Percentiles rank a stretch among this genome's conserved stretches.
phyloP scores from a whole-genome alignment of 306 rosid genomes.

The Vigna mungo region DNA sequence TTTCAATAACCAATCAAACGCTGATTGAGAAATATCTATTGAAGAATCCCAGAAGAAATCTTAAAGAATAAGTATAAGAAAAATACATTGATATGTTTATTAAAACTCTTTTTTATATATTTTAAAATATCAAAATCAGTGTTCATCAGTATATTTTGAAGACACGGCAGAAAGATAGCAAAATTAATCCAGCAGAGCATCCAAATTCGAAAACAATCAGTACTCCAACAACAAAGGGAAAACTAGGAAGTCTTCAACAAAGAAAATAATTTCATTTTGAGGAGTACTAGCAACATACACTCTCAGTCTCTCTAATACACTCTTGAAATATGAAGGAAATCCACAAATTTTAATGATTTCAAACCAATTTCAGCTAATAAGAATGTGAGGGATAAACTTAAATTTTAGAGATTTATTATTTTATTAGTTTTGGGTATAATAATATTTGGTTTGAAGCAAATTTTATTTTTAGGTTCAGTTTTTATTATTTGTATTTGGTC shows the following conservation, averaged over 20 bases:
- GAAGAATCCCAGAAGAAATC: neutral
- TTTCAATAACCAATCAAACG: neutral
- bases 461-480: too few species aligned
- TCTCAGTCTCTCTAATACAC: neutral
- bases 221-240: neutral
- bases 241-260: slow-evolving; percentile 20
- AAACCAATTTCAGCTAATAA: neutral
- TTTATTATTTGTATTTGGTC: too few species aligned
- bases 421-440: too few species aligned
- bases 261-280: neutral
- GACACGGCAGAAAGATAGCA: too few species aligned
- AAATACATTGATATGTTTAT: neutral
- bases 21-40: neutral
- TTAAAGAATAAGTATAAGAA: neutral
- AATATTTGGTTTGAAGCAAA: too few species aligned
- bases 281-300: neutral
- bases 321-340: neutral
- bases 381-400: too few species aligned
- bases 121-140: too few species aligned
- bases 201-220: neutral
- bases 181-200: too few species aligned
- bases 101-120: too few species aligned
- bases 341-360: neutral
- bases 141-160: too few species aligned
- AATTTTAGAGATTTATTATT: too few species aligned